Evolutionary conservation across 1,284 basidiomycete species (phyloP).

Genomic region (Moesziomyces parantarcticus): DNA sequence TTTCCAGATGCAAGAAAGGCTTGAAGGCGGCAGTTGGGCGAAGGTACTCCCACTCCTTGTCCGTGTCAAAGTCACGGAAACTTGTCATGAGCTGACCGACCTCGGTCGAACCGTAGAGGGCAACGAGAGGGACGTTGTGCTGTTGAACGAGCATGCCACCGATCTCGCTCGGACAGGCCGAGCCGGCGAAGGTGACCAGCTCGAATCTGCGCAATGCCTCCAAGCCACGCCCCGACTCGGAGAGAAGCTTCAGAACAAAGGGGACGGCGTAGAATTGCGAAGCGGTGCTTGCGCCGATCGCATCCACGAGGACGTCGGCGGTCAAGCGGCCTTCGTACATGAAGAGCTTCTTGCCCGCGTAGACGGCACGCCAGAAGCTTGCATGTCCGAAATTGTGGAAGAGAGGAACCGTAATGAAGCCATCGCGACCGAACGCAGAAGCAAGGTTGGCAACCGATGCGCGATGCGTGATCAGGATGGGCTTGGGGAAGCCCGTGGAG

Average conservation of each 20-base stretch:
- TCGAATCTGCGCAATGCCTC: conserved; percentile 71
- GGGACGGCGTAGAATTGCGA: conserved; percentile 68
- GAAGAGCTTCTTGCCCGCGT: conserved; percentile 1
- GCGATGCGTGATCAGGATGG: conserved; percentile 6
- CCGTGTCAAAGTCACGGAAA: conserved; percentile 71
- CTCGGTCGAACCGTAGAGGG: conserved; percentile 70
- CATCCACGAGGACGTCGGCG: conserved; percentile 4
- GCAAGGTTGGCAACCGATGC: background rate
- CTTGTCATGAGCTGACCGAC: conserved; percentile 69
- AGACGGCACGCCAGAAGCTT: background rate
- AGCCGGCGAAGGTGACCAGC: conserved; percentile 71
- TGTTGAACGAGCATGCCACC: conserved; percentile 72
- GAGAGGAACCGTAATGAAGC: conserved; percentile 19
- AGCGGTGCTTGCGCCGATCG: conserved; percentile 2
- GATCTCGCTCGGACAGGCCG: conserved; percentile 70
- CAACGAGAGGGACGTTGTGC: conserved; percentile 72
- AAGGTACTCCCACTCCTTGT: conserved; percentile 76
- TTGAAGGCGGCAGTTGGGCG: conserved; percentile 54
- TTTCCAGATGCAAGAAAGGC: conserved; percentile 15
- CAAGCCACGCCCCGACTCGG: conserved; percentile 72
- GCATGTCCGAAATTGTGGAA: conserved; percentile 31
- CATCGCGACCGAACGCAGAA: background rate
- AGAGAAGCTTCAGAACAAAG: conserved; percentile 71
- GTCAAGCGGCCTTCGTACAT: conserved; percentile 13
- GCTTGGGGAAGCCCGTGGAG: conserved; percentile 41